Evolutionary conservation across 495 filamentous ascomycete species (phyloP), one percentile per base, ranked within the genome.

Genomic region (Aspergillus diversus): DNA sequence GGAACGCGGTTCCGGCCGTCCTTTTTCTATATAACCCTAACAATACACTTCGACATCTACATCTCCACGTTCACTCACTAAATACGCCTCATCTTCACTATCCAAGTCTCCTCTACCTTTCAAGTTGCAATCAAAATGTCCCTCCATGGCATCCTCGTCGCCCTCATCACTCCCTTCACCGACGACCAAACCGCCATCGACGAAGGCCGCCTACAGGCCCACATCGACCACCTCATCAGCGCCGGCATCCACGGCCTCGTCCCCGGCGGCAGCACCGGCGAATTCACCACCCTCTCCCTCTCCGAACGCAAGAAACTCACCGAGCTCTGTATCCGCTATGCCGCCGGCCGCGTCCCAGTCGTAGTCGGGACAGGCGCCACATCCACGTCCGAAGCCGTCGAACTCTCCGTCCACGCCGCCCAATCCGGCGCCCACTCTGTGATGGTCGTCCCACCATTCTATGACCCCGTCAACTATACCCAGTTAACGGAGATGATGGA

Each of bases 361-460:
- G 52, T 77, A 42, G 68, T 68, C 1, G 76, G 76, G 27, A 75
- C 68, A 12, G 76, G 76, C 3, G 63, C 62, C 53, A 67, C 64
- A 16, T 70, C 73, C 0, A 71, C 70, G 5, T 57, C 57, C 0
- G 74, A 76, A 48, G 68, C 71, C 1, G 60, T 78, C n/a, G 73
- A 78, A 33, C 71, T 78, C 32, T 71, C 73, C 16, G 51, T 62
- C 0, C 76, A 78, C 57, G 76, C 76, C 0, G 68, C 59, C 0
- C 13, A 71, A 31, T 71, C 51, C 43, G 76, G 76, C 11, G 76
- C 76, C 12, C 64, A 68, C 0, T 70, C 73, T 2, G 59, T 73
- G 12, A 78, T 78, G 76, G 73, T 77, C 17, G 76, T 78, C 0
- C 76, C 76, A 15, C 76, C 76, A 2, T 78, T 75, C 66, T 78